Conservation (phyloP, 2,329 filamentous ascomycete genomes). For the Alternaria sp. region DNA sequence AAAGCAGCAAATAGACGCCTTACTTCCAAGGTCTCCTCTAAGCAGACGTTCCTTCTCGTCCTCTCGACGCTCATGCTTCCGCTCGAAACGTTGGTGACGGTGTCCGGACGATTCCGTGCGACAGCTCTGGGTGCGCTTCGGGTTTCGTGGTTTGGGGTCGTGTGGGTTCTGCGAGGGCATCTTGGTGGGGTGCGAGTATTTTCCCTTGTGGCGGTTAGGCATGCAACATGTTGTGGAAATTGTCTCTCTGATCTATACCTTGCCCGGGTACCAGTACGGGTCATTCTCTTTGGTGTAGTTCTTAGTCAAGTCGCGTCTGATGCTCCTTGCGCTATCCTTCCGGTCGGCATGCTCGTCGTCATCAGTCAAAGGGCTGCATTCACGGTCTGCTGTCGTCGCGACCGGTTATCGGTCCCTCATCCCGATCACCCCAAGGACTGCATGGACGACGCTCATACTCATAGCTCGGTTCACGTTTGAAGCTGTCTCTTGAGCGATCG, state of each 20-base stretch:
- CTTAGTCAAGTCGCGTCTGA: background rate
- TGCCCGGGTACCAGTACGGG: background rate
- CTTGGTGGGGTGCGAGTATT: conserved; percentile 1
- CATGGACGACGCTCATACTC: background rate
- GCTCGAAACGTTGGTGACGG: background rate
- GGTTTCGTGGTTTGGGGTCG: background rate
- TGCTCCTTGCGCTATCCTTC: background rate
- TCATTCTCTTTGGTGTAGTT: background rate
- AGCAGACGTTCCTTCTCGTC: background rate
- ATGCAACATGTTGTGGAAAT: background rate
- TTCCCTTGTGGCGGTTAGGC: background rate
- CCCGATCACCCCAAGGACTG: background rate
- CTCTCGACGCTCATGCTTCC: conserved; percentile 3
- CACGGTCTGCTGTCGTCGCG: background rate
- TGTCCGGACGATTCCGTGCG: background rate
- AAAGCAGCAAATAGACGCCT: background rate
- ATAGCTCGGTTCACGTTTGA: background rate
- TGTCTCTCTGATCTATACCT: background rate
- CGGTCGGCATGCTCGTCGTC: background rate
- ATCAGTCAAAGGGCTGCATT: background rate
- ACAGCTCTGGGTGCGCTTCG: background rate
- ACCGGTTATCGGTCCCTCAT: background rate
- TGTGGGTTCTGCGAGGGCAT: background rate
- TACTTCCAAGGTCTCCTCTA: background rate
- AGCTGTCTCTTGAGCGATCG: background rate